Base-by-base conservation (phyloP, 2,329 filamentous ascomycete species). In the Aspergillus latus region DNA sequence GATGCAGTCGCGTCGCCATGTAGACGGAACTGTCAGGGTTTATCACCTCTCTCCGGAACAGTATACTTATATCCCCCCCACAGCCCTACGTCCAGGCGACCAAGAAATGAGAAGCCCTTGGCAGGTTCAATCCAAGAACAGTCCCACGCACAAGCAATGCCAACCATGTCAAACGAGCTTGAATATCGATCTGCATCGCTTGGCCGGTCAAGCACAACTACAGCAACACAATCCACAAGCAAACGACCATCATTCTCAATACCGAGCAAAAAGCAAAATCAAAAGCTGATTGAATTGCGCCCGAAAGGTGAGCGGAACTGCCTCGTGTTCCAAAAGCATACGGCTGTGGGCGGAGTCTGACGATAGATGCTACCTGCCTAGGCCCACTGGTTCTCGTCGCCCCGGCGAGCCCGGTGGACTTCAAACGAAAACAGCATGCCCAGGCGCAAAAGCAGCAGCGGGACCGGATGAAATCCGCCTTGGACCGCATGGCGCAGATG, bases 401-500 rank as follows among this genome's bases (percentile, higher is more conserved):
- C n/a, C 16, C 48, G 15, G 36, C 21, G 8, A 56, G 39, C 42
- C 45, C 57, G 40, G 40, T 37, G 4, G 49, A 59, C 5, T 50
- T 43, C 45, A 52, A 56, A 39, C 45, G 49, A 3, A 56, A 45
- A 30, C 49, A 50, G n/a, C 57, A 59, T 43, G 57, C 57, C 10
- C 44, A 56, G 13, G 52, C 52, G 7, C 57, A 59, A 44, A 59
- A 56, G 37, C 47, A 50, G 11, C 49, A 56, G 28, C 52, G 53
- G 2, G 57, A 59, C 15, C 53, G 53, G 4, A 56, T 59, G 52
- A 59, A 59, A 15, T 45, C 42, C 2, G 52, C 53, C 10, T 15
- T 56, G 49, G 53, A 59, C 30, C 49, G 44, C 11, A 59, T 59
- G 6, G 57, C 46, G 39, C 44, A 29, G 11, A 43, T 53, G 16